These are phyloP conservation scores for Flaveria brownii DNA, from an alignment of 129 eudicot species.

Conservation along the genomic window DNA sequence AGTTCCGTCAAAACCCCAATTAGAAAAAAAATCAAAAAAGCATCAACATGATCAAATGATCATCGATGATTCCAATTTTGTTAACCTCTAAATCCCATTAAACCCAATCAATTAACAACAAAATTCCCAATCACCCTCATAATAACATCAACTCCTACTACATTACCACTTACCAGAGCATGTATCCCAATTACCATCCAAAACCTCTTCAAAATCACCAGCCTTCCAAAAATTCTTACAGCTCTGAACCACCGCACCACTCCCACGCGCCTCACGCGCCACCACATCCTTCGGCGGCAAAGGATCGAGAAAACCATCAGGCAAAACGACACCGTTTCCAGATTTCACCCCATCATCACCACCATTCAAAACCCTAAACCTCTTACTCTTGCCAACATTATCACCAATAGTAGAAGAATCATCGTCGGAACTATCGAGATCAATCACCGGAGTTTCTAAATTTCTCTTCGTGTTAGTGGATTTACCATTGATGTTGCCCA, in stretches of 20 bases:
- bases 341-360: constrained; percentile 21
- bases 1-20: neutral
- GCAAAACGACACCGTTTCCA: constrained; percentile 35
- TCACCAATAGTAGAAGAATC: neutral
- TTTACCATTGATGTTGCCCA: neutral
- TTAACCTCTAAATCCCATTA: neutral
- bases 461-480: neutral
- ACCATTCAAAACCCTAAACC: neutral
- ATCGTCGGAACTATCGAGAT: constrained; percentile 26
- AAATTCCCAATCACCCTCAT: neutral
- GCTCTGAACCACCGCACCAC: neutral
- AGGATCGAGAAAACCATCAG: constrained; percentile 73
- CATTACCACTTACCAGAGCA: constrained; percentile 41
- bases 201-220: constrained; percentile 60
- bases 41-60: neutral
- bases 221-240: constrained; percentile 86
- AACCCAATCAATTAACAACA: neutral
- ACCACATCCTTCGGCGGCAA: constrained; percentile 37
- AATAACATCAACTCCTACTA: neutral
- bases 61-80: neutral
- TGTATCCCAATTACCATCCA: constrained; percentile 44
- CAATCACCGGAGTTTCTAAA: constrained; percentile 4
- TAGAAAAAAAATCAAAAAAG: neutral
- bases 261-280: neutral
- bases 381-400: neutral